A percentile compares a stretch with the other conserved stretches of the same genome.
phyloP scores from a whole-genome alignment of 306 rosid genomes.

The Argentina anserina region DNA sequence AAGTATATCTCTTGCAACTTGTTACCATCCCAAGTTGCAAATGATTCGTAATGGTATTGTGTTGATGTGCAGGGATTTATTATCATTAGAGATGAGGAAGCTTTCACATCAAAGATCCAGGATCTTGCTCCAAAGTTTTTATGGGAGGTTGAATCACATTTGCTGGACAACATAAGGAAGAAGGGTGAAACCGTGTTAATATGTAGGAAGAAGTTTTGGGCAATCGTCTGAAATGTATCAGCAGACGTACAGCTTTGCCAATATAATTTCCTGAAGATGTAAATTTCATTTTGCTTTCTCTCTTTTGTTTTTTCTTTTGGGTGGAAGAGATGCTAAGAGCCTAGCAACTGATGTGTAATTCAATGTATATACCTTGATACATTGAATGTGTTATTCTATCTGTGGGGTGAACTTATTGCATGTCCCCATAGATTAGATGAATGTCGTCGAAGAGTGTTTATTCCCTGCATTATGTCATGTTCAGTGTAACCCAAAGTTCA shows the following conservation, averaged over 20 bases:
- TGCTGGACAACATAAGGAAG: slow-evolving; percentile 63
- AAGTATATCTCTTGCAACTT: not conserved
- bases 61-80: slow-evolving; percentile 62
- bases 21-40: not conserved
- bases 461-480: not conserved
- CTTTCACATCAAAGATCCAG: slow-evolving; percentile 52
- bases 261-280: not conserved
- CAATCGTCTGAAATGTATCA: slow-evolving; percentile 36
- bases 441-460: not conserved
- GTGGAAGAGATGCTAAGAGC: not conserved
- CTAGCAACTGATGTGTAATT: not conserved
- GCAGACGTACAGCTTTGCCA: not conserved
- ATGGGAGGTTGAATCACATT: slow-evolving; percentile 68
- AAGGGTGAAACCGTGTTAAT: slow-evolving; percentile 59
- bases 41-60: not conserved
- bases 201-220: slow-evolving; percentile 94
- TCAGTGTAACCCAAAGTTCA: not conserved
- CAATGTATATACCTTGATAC: not conserved
- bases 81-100: slow-evolving; percentile 67
- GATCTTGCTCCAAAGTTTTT: slow-evolving; percentile 61
- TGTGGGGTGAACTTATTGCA: not conserved
- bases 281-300: not conserved
- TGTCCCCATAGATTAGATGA: slow-evolving; percentile 12
- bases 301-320: not conserved
- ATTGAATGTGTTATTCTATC: not conserved